Evolutionary conservation across 2,329 filamentous ascomycete genomes (phyloP).

Genomic region (Colletotrichum coccodes): DNA sequence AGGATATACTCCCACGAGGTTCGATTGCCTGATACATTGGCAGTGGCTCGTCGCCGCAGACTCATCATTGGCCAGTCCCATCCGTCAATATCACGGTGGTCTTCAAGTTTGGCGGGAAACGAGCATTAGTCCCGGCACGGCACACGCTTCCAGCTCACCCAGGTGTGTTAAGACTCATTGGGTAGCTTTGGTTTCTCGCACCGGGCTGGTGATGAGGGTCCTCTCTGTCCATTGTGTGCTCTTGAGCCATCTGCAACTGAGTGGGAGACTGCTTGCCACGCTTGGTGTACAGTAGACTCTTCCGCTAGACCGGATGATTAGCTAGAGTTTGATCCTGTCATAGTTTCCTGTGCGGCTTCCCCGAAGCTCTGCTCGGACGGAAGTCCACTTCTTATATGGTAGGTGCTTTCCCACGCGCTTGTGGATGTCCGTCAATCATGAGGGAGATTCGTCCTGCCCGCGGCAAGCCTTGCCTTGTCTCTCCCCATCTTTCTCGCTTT

Average conservation of each 20-base stretch:
- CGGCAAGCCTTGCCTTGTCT: neutral
- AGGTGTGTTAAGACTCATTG: constrained; percentile 2
- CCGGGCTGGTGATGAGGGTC: neutral
- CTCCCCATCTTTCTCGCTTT: neutral
- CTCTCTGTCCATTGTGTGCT: neutral
- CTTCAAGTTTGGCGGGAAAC: neutral
- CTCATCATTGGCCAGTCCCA: neutral
- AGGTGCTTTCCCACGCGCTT: constrained; percentile 11
- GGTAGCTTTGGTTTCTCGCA: neutral
- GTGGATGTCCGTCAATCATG: neutral
- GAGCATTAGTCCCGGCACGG: neutral
- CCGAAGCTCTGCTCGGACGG: neutral
- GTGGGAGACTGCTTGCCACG: neutral
- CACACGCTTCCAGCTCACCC: neutral
- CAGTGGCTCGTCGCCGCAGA: neutral
- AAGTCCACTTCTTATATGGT: constrained; percentile 9
- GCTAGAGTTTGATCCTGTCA: neutral
- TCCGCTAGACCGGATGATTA: constrained; percentile 1
- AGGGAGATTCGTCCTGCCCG: neutral
- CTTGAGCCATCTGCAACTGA: constrained; percentile 1
- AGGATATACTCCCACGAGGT: constrained; percentile 13
- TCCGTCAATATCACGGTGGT: neutral
- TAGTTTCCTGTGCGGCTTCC: constrained; percentile 1
- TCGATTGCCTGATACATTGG: neutral
- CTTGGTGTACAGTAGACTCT: neutral